These are phyloP conservation scores for Phaffia tasmanica DNA, from an alignment of 768 basidiomycete species.

Conservation along the genomic window DNA sequence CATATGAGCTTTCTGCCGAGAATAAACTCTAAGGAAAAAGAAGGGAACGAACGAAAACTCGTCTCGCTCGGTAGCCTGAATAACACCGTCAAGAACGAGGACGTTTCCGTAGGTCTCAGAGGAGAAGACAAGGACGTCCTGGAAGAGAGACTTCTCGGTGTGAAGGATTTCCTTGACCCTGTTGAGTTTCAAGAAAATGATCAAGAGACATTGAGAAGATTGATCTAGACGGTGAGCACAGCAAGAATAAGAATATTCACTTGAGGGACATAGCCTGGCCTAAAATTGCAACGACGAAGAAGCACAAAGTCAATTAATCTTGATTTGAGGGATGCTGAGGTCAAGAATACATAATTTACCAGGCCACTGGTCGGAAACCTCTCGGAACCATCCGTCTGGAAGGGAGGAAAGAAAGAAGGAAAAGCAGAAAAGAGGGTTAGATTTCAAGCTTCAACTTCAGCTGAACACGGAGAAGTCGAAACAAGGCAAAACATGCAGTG, in stretches of 20 bases:
- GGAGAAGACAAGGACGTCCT: conserved; percentile 95
- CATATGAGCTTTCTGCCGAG: conserved; percentile 3
- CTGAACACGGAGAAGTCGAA: too few relatives aligned
- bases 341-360: conserved; percentile 30
- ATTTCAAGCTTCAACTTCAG: background rate
- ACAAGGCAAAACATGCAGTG: too few relatives aligned
- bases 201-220: conserved; percentile 3
- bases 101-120: conserved; percentile 97
- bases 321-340: background rate
- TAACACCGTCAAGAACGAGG: conserved; percentile 83
- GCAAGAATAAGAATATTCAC: conserved; percentile 27
- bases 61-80: conserved; percentile 95
- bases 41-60: conserved; percentile 78
- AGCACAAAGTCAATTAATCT: background rate
- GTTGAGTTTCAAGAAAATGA: background rate
- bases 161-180: conserved; percentile 86
- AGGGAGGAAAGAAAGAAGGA: background rate
- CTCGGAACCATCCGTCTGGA: conserved; percentile 88
- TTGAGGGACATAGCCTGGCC: conserved; percentile 95
- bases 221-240: conserved; percentile 1
- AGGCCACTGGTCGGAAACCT: conserved; percentile 90
- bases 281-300: conserved; percentile 9
- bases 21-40: background rate
- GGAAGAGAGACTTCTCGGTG: conserved; percentile 80
- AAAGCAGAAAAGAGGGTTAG: background rate